Conservation (phyloP, 73 alveolate species). For the Stentor roeselii region DNA sequence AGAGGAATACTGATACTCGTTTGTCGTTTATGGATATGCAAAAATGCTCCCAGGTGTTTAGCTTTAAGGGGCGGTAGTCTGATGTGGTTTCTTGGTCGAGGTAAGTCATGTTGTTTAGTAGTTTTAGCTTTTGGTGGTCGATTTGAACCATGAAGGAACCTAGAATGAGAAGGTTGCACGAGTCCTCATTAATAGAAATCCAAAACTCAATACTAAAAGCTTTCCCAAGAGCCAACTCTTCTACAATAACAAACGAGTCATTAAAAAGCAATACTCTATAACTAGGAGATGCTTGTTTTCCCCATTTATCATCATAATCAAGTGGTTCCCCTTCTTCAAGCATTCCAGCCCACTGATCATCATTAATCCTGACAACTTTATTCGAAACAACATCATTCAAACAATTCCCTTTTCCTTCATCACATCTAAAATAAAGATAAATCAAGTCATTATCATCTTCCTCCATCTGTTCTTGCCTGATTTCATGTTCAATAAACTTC, state of each 20-base stretch:
- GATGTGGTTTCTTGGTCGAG: neutral
- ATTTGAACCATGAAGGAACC: neutral
- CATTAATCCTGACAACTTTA: slow-evolving; percentile 1
- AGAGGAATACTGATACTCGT: neutral
- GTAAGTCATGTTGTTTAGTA: neutral
- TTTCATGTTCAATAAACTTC: neutral
- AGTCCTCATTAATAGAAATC: neutral
- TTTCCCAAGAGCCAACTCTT: neutral
- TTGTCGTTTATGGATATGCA: neutral
- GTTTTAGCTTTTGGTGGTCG: neutral
- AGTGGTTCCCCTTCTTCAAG: slow-evolving; percentile 21
- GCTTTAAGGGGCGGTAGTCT: neutral
- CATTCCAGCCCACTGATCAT: slow-evolving; percentile 21
- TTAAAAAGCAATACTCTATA: neutral
- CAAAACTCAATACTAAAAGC: slow-evolving; percentile 6
- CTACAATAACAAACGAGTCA: neutral
- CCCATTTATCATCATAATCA: slow-evolving; percentile 28
- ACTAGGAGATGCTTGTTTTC: neutral
- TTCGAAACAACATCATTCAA: neutral
- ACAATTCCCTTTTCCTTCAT: slow-evolving; percentile 17
- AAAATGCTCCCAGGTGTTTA: neutral
- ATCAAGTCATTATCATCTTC: neutral
- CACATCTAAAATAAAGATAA: slow-evolving; percentile 14
- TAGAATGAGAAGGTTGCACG: neutral
- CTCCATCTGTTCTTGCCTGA: neutral